These are phyloP conservation scores for Pseudocercospora fuligena DNA, from an alignment of 2,329 filamentous ascomycete genomes.

Conservation along the genomic window DNA sequence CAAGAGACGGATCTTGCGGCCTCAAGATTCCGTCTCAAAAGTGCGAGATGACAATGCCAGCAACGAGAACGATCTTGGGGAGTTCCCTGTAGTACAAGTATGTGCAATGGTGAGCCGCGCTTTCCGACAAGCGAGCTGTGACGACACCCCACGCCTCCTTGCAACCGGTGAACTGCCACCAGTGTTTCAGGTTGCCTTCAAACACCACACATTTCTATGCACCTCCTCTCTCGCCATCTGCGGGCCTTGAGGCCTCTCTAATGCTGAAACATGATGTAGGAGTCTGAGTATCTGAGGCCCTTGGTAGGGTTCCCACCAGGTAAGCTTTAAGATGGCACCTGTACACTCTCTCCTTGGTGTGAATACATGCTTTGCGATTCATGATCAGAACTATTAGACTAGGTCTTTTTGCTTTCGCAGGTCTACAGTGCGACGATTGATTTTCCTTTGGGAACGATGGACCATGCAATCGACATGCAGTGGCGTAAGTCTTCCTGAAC, in stretches of 20 bases:
- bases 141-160: background rate
- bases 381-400: background rate
- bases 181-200: constrained; percentile 6
- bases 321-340: background rate
- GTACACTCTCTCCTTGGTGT: background rate
- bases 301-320: background rate
- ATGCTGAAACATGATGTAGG: constrained; percentile 5
- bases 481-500: background rate
- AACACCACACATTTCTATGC: constrained; percentile 1
- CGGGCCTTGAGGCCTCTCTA: constrained; percentile 1
- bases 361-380: background rate
- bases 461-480: background rate
- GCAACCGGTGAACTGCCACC: background rate
- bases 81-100: no score
- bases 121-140: background rate
- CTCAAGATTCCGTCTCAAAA: no score
- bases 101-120: no score
- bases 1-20: no score
- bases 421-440: background rate
- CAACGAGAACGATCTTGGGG: no score
- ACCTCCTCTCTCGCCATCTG: background rate
- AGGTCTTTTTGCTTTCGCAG: background rate
- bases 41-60: no score
- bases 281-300: background rate
- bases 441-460: background rate